These are phyloP conservation scores for Chlorella sp. DNA, from an alignment of 139 green algal species.

Conservation along the genomic window DNA sequence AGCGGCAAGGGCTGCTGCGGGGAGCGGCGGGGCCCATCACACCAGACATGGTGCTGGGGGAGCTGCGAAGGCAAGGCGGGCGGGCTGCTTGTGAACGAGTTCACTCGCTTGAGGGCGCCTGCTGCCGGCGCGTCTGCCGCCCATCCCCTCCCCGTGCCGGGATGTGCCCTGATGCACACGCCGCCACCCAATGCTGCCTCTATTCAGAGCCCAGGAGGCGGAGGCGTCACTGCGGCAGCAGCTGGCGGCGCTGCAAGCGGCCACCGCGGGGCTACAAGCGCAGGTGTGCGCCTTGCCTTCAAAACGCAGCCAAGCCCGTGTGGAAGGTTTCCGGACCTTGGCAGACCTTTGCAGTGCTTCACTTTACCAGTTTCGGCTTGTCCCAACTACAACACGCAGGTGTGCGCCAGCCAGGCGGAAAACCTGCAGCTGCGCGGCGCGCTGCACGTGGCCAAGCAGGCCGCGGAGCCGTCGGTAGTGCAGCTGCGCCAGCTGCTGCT, in stretches of 20 bases:
- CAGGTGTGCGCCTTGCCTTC: background rate
- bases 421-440: constrained; percentile 28
- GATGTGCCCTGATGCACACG: background rate
- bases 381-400: too few relatives aligned
- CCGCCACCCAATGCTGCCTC: background rate
- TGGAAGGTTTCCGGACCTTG: too few relatives aligned
- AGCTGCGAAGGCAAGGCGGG: constrained; percentile 3
- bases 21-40: constrained; percentile 4
- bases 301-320: too few relatives aligned
- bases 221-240: constrained; percentile 13
- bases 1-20: constrained; percentile 16
- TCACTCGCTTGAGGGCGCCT: background rate
- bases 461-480: constrained; percentile 31
- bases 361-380: too few relatives aligned
- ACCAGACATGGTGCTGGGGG: background rate
- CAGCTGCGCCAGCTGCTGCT: constrained; percentile 42
- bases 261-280: constrained; percentile 1
- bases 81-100: background rate
- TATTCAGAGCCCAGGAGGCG: background rate
- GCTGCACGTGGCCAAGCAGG: constrained; percentile 7
- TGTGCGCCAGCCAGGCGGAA: background rate
- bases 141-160: background rate
- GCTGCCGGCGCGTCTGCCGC: too few relatives aligned
- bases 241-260: constrained; percentile 13
- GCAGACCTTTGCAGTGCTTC: too few relatives aligned